Evolutionary conservation across 106 monocot species (phyloP).

Genomic region (Dioscorea dumetorum): DNA sequence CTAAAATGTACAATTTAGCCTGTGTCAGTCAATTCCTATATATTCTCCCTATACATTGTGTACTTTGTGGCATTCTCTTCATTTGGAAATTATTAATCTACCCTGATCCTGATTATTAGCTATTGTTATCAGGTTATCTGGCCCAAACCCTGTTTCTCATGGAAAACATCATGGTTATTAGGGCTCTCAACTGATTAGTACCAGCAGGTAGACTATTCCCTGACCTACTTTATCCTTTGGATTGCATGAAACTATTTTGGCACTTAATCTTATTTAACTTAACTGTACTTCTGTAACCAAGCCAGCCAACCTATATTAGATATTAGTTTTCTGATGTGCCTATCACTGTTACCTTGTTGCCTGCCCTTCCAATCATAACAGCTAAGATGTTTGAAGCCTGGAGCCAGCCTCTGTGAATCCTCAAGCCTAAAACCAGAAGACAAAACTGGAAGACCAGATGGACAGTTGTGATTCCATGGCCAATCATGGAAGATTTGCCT

Average conservation of each 20-base stretch:
- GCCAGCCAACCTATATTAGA: conserved; percentile 32
- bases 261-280: conserved; percentile 7
- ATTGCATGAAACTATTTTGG: conserved; percentile 14
- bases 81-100: conserved; percentile 10
- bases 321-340: conserved; percentile 25
- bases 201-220: conserved; percentile 65
- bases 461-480: conserved; percentile 28
- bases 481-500: conserved; percentile 18
- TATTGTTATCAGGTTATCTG: conserved; percentile 84
- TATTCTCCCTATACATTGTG: too few species aligned
- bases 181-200: conserved; percentile 26
- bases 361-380: conserved; percentile 65
- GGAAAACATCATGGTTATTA: conserved; percentile 94
- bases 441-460: conserved; percentile 64
- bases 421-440: conserved; percentile 30
- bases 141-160: conserved; percentile 55
- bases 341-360: conserved; percentile 46
- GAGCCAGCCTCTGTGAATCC: conserved; percentile 69
- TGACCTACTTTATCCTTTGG: conserved; percentile 19
- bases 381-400: conserved; percentile 70
- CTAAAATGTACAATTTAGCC: too few species aligned
- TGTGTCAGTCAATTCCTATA: too few species aligned
- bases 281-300: conserved; percentile 24
- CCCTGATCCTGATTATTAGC: conserved; percentile 25
- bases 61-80: not conserved